Evolutionary conservation across 164 flowering plant species (phyloP), one percentile per base, ranked within the genome.

Genomic region (Nymphaea colorata): DNA sequence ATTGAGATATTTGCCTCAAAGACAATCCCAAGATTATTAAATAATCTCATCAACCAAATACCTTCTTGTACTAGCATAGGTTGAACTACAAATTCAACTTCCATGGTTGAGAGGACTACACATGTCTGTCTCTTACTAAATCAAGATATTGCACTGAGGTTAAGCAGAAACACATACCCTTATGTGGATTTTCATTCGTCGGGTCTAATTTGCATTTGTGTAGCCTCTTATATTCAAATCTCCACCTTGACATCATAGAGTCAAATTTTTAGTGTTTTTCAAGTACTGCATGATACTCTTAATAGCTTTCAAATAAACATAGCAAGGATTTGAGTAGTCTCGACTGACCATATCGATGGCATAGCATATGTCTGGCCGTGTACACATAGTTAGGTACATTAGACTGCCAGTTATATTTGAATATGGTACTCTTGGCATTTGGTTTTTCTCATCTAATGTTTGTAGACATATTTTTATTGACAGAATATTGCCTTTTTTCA

Each of bases 271-370:
- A 15, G 17, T 65, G 0, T 43, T 43, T 11, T 16, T 43, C 15
- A 65, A 51, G 25, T 65, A 65, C 7, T 51, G 4, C 3, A 65
- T 4, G 6, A 65, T 65, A 45, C 67, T 65, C 14, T 65, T 65
- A 4, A 65, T 51, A 10, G 67, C 36, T 65, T 65, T 12, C 18
- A 0, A 65, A 43, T 41, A 17, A 11, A 1, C 55, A 12, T 8
- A 14, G 3, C n/a, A 4, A 43, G 67, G 67, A 43, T 65, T 65
- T 7, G 16, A 41, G 3, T 65, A 16, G 15, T 65, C 43, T 5
- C 67, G 2, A 43, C 67, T 65, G 15, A 42, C 67, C 55, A 65
- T 4, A n/a, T 25, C 18, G 2, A 65, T 18, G 1, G 15, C 67
- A 65, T 41, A 6, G 6, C 6, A 2, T 4, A 65, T 65, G 15